These are phyloP conservation scores for Raddia distichophylla DNA, from an alignment of 176 grass and related monocot species.

Conservation along the genomic window DNA sequence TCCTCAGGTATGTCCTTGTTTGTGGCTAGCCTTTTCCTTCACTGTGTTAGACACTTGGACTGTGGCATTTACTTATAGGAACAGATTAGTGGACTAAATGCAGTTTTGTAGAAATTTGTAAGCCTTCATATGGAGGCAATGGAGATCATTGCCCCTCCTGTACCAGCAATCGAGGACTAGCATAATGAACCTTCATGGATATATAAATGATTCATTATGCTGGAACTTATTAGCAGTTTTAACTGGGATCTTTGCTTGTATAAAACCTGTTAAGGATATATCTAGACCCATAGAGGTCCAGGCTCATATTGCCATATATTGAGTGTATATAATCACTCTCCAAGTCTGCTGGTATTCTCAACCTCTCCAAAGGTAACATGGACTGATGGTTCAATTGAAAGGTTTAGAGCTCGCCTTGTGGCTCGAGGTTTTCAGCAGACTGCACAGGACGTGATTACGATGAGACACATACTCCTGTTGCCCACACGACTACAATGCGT, in stretches of 20 bases:
- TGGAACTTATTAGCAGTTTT: slow-evolving; percentile 16
- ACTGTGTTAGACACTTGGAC: slow-evolving; percentile 14
- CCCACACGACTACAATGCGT: too few species aligned
- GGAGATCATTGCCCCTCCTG: slow-evolving; percentile 11
- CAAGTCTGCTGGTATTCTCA: too few species aligned
- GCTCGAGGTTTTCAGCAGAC: too few species aligned
- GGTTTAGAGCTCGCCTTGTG: too few species aligned
- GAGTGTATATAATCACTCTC: too few species aligned
- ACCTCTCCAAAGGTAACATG: too few species aligned
- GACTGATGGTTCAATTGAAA: too few species aligned
- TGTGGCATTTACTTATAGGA: slow-evolving; percentile 9
- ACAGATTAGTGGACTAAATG: slow-evolving; percentile 1
- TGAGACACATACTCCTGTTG: too few species aligned
- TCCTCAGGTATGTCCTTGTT: slow-evolving; percentile 38
- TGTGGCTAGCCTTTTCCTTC: slow-evolving; percentile 13
- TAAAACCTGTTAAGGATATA: too few species aligned
- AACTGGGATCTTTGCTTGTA: slow-evolving; percentile 20
- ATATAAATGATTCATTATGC: slow-evolving; percentile 15
- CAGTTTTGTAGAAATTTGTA: slow-evolving; percentile 18
- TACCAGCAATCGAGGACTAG: slow-evolving; percentile 16
- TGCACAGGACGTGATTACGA: too few species aligned
- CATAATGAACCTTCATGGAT: slow-evolving; percentile 17
- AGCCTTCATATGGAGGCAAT: background rate
- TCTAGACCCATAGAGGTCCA: too few species aligned
- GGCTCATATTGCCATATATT: too few species aligned